Evolutionary conservation across 2,329 filamentous ascomycete species (phyloP).

Genomic region (Lecanicillium sp.): DNA sequence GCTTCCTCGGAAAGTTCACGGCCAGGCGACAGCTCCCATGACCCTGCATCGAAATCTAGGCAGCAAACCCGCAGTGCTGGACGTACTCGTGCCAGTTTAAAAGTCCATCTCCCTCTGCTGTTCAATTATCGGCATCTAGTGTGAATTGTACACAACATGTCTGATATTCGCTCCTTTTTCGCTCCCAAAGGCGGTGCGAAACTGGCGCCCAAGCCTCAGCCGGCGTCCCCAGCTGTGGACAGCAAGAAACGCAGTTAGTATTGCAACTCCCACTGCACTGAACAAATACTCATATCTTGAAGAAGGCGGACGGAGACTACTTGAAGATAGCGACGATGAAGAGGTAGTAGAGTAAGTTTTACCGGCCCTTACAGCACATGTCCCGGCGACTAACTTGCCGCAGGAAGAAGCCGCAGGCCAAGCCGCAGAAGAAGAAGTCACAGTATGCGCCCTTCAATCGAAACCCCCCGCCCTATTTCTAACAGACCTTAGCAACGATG

Average conservation of each 20-base stretch:
- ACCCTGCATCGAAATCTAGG: constrained; percentile 10
- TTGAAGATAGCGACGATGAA: constrained; percentile 78
- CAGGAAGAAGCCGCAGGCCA: constrained; percentile 50
- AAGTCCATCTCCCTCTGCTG: constrained; percentile 3
- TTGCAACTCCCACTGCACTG: not conserved
- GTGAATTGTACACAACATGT: constrained; percentile 44
- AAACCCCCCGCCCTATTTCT: constrained; percentile 3
- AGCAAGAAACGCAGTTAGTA: constrained; percentile 27
- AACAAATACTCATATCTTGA: constrained; percentile 13
- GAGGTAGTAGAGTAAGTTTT: constrained; percentile 45
- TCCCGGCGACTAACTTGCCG: constrained; percentile 17
- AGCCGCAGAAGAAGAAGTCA: constrained; percentile 46
- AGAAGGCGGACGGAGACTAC: constrained; percentile 55
- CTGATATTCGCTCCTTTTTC: constrained; percentile 91
- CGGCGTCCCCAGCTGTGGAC: constrained; percentile 35
- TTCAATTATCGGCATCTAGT: too few relatives aligned
- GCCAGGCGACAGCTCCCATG: constrained; percentile 19
- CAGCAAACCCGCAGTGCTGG: not conserved
- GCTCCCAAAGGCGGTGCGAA: constrained; percentile 59
- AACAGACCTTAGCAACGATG: constrained; percentile 23
- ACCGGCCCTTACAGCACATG: not conserved
- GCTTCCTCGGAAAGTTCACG: constrained; percentile 25
- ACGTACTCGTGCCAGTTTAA: constrained; percentile 14
- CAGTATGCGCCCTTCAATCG: constrained; percentile 28
- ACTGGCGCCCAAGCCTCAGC: constrained; percentile 44